Evolutionary conservation across 768 basidiomycete species (phyloP).

Genomic region (Mycena belliarum): DNA sequence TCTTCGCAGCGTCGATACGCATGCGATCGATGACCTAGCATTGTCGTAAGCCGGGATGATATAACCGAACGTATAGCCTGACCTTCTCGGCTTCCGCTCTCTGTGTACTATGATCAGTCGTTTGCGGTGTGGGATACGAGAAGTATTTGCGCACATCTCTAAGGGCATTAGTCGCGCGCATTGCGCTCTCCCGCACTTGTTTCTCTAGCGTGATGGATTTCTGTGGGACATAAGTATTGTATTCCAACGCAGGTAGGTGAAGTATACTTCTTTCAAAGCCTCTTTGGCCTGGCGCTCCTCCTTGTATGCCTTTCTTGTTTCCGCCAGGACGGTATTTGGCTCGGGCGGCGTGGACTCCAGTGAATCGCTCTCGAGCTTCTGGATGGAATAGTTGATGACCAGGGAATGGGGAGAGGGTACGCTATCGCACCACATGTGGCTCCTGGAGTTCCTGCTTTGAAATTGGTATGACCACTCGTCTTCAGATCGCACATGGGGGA

Average conservation of each 20-base stretch:
- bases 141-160: neutral
- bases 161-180: constrained; percentile 1
- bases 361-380: neutral
- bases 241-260: too few relatives aligned
- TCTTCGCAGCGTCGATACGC: neutral
- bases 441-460: too few relatives aligned
- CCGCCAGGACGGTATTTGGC: neutral
- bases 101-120: neutral
- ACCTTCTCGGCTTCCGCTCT: neutral
- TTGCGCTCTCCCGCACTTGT: neutral
- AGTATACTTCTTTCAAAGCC: neutral
- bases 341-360: neutral
- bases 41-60: too few relatives aligned
- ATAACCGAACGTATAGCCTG: too few relatives aligned
- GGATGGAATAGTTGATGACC: too few relatives aligned
- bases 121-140: neutral
- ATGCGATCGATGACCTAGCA: neutral
- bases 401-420: too few relatives aligned
- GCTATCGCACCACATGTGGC: too few relatives aligned
- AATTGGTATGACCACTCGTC: too few relatives aligned
- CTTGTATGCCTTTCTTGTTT: neutral
- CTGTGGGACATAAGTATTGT: neutral
- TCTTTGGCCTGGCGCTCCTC: neutral
- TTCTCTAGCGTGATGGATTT: neutral
- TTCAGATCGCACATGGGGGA: too few relatives aligned